phyloP scores from a whole-genome alignment of 1,284 basidiomycete species.

The Melanopsichium pennsylvanicum region DNA sequence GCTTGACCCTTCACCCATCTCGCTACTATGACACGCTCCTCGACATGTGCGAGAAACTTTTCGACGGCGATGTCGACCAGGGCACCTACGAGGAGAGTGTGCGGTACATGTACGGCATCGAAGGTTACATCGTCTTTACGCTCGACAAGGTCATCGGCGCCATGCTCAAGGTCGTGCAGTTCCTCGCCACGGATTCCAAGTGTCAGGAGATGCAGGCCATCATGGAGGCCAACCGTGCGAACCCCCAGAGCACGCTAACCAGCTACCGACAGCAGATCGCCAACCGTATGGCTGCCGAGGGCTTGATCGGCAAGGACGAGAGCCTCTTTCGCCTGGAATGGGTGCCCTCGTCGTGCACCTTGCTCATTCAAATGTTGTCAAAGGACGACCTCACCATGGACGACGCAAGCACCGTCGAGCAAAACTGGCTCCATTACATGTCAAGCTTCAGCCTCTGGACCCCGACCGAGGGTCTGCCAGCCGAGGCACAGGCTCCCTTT shows the following conservation, averaged over 20 bases:
- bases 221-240: slow-evolving; percentile 70
- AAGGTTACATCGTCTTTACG: slow-evolving; percentile 91
- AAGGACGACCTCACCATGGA: slow-evolving; percentile 88
- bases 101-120: slow-evolving; percentile 94
- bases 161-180: slow-evolving; percentile 71
- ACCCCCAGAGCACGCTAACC: slow-evolving; percentile 45
- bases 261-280: slow-evolving; percentile 86
- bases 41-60: slow-evolving; percentile 90
- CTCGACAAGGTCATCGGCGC: slow-evolving; percentile 86
- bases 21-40: slow-evolving; percentile 84
- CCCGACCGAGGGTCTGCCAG: slow-evolving; percentile 62
- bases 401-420: slow-evolving; percentile 81
- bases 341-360: slow-evolving; percentile 73
- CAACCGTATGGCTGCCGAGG: slow-evolving; percentile 82
- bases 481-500: slow-evolving; percentile 59
- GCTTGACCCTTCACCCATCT: slow-evolving; percentile 66
- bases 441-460: slow-evolving; percentile 75
- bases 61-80: slow-evolving; percentile 90
- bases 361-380: slow-evolving; percentile 85
- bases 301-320: slow-evolving; percentile 84
- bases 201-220: slow-evolving; percentile 84
- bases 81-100: slow-evolving; percentile 91
- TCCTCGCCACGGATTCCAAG: slow-evolving; percentile 78
- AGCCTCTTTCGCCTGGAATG: slow-evolving; percentile 91
- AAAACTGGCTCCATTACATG: slow-evolving; percentile 88